Evolutionary conservation across 805 yeast species (phyloP).

Genomic region (Geotrichum ghanense): DNA sequence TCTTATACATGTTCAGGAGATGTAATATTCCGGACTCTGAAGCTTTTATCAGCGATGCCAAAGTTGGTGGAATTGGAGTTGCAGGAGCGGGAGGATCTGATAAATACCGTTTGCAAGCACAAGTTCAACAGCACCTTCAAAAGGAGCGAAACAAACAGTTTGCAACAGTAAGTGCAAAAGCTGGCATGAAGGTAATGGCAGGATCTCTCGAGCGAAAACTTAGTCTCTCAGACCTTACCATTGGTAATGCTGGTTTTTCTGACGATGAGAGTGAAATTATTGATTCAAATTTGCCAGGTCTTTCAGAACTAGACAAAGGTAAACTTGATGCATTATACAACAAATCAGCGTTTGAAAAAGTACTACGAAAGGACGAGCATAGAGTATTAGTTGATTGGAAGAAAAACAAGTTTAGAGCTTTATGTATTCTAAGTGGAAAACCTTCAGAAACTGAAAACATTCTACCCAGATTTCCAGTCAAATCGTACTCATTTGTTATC

Average conservation of each 20-base stretch:
- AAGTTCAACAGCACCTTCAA: background rate
- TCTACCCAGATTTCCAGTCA: conserved; percentile 20
- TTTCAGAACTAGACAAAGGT: conserved; percentile 18
- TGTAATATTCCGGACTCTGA: conserved; percentile 33
- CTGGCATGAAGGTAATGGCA: background rate
- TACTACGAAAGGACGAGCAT: conserved; percentile 41
- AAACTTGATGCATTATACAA: conserved; percentile 50
- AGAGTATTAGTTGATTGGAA: conserved; percentile 55
- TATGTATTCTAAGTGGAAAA: conserved; percentile 40
- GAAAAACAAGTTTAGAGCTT: conserved; percentile 54
- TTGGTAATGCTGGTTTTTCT: background rate
- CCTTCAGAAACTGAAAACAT: conserved; percentile 30
- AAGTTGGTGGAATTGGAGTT: background rate
- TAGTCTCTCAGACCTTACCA: background rate
- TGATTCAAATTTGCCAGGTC: conserved; percentile 8
- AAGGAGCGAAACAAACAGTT: background rate
- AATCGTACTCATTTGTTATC: conserved; percentile 28
- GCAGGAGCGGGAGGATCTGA: background rate
- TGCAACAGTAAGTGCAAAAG: no score
- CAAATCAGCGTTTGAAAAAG: conserved; percentile 30
- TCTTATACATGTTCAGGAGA: conserved; percentile 46
- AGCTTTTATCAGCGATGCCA: conserved; percentile 25
- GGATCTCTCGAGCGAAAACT: background rate
- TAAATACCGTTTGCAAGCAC: background rate
- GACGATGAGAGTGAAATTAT: background rate